Percentiles rank a stretch among this genome's conserved stretches.
phyloP scores from a whole-genome alignment of 2,329 filamentous ascomycete genomes.

The Fusarium piperis region DNA sequence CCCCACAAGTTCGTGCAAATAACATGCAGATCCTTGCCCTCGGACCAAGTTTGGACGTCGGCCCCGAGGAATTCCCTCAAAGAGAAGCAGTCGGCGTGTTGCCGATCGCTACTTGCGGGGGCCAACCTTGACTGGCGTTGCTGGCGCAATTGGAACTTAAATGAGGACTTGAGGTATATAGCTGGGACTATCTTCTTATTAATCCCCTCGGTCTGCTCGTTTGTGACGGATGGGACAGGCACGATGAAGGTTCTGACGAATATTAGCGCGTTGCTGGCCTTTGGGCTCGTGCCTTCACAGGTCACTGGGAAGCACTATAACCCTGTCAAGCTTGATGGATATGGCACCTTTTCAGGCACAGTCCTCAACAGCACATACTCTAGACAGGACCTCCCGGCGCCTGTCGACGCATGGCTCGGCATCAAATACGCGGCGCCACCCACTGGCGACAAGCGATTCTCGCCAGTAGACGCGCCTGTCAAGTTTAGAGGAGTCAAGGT shows the following conservation, averaged over 20 bases:
- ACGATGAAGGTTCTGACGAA: constrained; percentile 28
- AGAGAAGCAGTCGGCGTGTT: neutral
- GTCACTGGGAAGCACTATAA: constrained; percentile 2
- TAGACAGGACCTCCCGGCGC: constrained; percentile 7
- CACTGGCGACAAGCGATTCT: constrained; percentile 53
- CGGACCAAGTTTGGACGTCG: neutral
- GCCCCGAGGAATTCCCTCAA: neutral
- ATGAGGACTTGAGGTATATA: constrained; percentile 5
- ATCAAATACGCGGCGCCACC: constrained; percentile 57
- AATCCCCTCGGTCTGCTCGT: accelerated
- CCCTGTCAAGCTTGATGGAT: constrained; percentile 24
- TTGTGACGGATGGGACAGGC: neutral
- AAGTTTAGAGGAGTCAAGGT: constrained; percentile 52
- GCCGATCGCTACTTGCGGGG: neutral
- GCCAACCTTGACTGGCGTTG: neutral
- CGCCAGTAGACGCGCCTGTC: constrained; percentile 51
- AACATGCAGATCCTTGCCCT: neutral
- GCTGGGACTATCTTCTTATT: neutral
- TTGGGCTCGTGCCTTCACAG: constrained; percentile 15
- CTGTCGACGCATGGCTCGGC: constrained; percentile 59
- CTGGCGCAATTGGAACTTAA: neutral
- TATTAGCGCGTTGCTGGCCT: constrained; percentile 21
- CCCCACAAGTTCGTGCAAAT: constrained; percentile 1
- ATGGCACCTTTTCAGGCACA: constrained; percentile 34
- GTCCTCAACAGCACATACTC: constrained; percentile 29